Base-by-base conservation (phyloP, 2,329 filamentous ascomycete genomes). In the Monilinia vaccinii-corymbosi region DNA sequence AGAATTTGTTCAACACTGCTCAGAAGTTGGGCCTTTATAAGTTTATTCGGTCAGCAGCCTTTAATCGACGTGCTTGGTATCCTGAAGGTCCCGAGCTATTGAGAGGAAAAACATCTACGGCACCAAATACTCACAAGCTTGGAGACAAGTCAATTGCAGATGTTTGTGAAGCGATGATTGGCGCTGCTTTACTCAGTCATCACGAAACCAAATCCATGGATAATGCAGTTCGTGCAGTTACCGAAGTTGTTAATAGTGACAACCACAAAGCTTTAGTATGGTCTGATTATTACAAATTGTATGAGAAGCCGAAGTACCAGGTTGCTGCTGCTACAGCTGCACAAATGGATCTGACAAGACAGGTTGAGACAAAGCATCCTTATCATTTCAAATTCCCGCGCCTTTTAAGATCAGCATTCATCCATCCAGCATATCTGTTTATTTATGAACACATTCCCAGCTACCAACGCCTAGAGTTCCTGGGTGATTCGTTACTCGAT, bases 151-250 rank as follows among this genome's bases (percentile, higher is more conserved):
- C 88, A 0, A 87, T 96, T 68, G 93, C 94, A 4, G 94, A 97
- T 73, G 91, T 97, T 0, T 96, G 90, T 62, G 94, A 97, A 71
- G 93, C 94, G 0, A 75, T 97, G 60, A 97, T 99, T 51, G 94
- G 93, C 7, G 94, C 93, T 2, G 87, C 92, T 0, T 85, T 87
- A 56, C 73, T 88, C 44, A 80, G 78, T 0, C 70, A 70, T 46
- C 65, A 68, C 8, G 67, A 75, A 6, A 69, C 68, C 1, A 71
- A 69, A 23, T 71, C 74, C 60, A 80, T 85, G 68, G 80, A 86
- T 68, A 71, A 82, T 70, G 84, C 84, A 0, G 79, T 86, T 23
- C 76, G 77, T 63, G 81, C 83, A 1, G 88, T 91, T 25, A 87
- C 84, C 0, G 79, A 78, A 52, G 78, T 97, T 55, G 89, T 93